Conservation (phyloP, 805 yeast species). For the Myxozyma neglecta region DNA sequence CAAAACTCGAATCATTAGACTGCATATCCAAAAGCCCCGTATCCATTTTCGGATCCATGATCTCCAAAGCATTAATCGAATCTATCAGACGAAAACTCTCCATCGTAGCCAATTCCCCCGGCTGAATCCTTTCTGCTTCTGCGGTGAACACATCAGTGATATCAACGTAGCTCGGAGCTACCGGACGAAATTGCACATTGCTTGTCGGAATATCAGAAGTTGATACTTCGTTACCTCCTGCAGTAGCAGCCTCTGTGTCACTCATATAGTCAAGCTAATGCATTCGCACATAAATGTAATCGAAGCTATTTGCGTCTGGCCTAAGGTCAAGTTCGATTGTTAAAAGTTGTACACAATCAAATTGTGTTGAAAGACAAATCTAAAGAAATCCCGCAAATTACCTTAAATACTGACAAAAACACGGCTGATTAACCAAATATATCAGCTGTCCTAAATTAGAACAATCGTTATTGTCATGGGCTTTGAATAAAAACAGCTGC, state of each 20-base stretch:
- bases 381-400: too few relatives aligned
- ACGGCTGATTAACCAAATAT: too few relatives aligned
- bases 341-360: too few relatives aligned
- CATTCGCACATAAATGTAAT: background rate
- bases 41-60: slow-evolving; percentile 68
- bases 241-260: background rate
- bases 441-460: too few relatives aligned
- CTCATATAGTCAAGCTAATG: background rate
- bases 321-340: too few relatives aligned
- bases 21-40: slow-evolving; percentile 61
- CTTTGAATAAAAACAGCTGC: too few relatives aligned
- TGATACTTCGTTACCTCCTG: background rate
- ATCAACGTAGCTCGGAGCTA: slow-evolving; percentile 21
- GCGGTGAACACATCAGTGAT: slow-evolving; percentile 21
- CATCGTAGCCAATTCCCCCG: slow-evolving; percentile 60
- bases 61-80: slow-evolving; percentile 85
- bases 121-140: slow-evolving; percentile 39
- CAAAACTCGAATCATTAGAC: slow-evolving; percentile 46
- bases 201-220: background rate
- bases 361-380: too few relatives aligned
- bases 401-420: too few relatives aligned
- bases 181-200: slow-evolving; percentile 1
- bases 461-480: too few relatives aligned
- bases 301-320: too few relatives aligned
- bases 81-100: slow-evolving; percentile 67